phyloP scores from a whole-genome alignment of 164 flowering plant genomes.

The Dillenia turbinata region DNA sequence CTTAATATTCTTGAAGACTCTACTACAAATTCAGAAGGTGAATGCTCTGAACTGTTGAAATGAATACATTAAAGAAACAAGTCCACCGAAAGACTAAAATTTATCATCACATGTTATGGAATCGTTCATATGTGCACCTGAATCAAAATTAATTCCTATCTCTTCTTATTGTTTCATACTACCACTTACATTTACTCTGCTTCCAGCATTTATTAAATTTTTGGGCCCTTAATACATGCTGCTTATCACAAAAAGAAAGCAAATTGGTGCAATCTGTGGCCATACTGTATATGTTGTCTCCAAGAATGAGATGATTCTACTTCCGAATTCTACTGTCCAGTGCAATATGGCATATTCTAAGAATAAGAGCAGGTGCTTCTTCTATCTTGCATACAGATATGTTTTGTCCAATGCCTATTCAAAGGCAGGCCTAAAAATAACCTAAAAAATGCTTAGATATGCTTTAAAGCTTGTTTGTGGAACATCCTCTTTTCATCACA shows the following conservation, averaged over 20 bases:
- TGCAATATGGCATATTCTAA: constrained; percentile 71
- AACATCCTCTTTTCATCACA: no score
- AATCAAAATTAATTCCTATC: not conserved
- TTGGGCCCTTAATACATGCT: constrained; percentile 97
- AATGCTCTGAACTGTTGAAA: constrained; percentile 64
- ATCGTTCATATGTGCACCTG: constrained; percentile 76
- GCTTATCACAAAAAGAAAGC: constrained; percentile 84
- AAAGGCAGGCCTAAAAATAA: no score
- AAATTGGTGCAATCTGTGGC: constrained; percentile 83
- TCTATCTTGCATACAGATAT: constrained; percentile 73
- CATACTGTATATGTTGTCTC: constrained; percentile 73
- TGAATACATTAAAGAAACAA: constrained; percentile 84
- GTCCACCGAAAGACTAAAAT: constrained; percentile 82
- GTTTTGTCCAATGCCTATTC: constrained; percentile 39
- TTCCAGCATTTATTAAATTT: constrained; percentile 79
- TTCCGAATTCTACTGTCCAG: constrained; percentile 62
- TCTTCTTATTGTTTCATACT: not conserved
- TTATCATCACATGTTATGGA: constrained; percentile 84
- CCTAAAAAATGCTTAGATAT: no score
- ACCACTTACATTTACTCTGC: no score
- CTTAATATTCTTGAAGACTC: constrained; percentile 74
- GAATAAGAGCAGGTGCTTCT: constrained; percentile 97
- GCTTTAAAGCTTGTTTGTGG: no score
- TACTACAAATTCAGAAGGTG: constrained; percentile 60
- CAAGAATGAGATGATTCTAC: constrained; percentile 80